phyloP scores from a whole-genome alignment of 176 grass and related monocot genomes.

The Calamus simplicifolius region DNA sequence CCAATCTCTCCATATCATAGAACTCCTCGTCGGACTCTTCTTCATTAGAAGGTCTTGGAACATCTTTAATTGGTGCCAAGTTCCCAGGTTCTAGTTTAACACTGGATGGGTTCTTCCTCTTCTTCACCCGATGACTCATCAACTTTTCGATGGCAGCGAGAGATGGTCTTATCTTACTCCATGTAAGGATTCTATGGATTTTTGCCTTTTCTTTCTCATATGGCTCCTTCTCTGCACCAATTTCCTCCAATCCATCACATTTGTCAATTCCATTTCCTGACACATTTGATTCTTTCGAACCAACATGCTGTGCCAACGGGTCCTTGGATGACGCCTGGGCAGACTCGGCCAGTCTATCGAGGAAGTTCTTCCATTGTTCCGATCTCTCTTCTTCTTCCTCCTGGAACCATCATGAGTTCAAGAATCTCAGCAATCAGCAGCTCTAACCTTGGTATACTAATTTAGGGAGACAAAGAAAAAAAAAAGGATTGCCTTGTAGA shows the following conservation, averaged over 20 bases:
- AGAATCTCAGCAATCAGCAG: no score
- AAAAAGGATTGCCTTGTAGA: conserved; percentile 64
- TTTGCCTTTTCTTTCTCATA: conserved; percentile 22
- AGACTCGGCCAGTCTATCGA: conserved; percentile 59
- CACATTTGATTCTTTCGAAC: no score
- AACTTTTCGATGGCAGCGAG: conserved; percentile 64
- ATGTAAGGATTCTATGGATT: conserved; percentile 52
- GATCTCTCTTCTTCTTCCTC: conserved; percentile 98
- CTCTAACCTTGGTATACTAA: no score
- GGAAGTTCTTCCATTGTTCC: conserved; percentile 81
- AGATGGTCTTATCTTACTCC: conserved; percentile 41
- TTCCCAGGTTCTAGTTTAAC: conserved; percentile 23
- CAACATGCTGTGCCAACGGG: conserved; percentile 3
- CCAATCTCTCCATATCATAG: conserved; percentile 28
- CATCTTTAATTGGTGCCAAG: conserved; percentile 45
- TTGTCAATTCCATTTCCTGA: conserved; percentile 1
- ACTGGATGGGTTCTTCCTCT: conserved; percentile 25
- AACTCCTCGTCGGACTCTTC: conserved; percentile 37
- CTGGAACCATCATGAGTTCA: conserved; percentile 13
- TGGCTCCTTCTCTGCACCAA: neutral
- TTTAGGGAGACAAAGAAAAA: neutral
- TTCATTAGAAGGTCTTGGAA: conserved; percentile 20
- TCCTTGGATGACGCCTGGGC: conserved; percentile 15
- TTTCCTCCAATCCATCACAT: conserved; percentile 13
- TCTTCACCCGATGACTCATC: conserved; percentile 64